Evolutionary conservation across 768 basidiomycete genomes (phyloP).

Genomic region (Exsudoporus frostii): DNA sequence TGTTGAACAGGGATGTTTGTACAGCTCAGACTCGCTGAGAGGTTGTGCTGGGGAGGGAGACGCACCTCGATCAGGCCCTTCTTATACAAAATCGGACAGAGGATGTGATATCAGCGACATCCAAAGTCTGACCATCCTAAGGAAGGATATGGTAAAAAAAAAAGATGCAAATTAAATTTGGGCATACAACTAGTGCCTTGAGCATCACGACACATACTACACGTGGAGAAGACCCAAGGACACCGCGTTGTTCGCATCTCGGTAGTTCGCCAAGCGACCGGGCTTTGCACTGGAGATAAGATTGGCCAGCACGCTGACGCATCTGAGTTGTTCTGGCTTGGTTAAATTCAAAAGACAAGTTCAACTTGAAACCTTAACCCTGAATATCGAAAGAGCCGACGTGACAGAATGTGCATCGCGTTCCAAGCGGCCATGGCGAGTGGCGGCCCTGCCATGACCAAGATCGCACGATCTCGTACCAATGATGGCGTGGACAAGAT

Average conservation of each 20-base stretch:
- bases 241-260: constrained; percentile 25
- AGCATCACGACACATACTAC: constrained; percentile 30
- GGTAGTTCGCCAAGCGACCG: constrained; percentile 21
- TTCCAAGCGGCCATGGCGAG: background rate
- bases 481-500: constrained; percentile 19
- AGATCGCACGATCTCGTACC: constrained; percentile 22
- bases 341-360: constrained; percentile 10
- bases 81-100: constrained; percentile 28
- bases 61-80: constrained; percentile 14
- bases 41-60: constrained; percentile 8
- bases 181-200: constrained; percentile 23
- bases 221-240: constrained; percentile 30
- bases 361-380: constrained; percentile 17
- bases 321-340: constrained; percentile 16
- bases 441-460: background rate
- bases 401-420: background rate
- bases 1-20: constrained; percentile 13
- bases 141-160: constrained; percentile 24
- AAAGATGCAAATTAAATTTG: constrained; percentile 27
- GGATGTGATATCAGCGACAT: constrained; percentile 19
- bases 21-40: constrained; percentile 29
- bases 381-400: constrained; percentile 12
- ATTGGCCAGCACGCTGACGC: constrained; percentile 21
- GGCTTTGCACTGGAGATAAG: constrained; percentile 12
- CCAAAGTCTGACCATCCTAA: constrained; percentile 19